Base-by-base conservation (phyloP, 257 asterid species). In the Fraxinus excelsior region DNA sequence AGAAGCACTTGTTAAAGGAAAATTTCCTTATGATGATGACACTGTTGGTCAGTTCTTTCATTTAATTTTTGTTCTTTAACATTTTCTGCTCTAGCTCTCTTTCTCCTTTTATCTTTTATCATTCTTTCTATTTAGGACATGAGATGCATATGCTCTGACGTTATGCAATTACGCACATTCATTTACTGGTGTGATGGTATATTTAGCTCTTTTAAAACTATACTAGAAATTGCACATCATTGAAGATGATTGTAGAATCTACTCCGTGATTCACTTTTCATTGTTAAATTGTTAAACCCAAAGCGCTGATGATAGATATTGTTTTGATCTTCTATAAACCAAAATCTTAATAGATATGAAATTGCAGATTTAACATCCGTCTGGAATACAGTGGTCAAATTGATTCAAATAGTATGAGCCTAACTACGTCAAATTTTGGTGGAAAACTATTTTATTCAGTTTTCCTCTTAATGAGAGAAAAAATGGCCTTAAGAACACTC, bases 1-100 rank as follows among this genome's bases (percentile, higher is more conserved):
- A 78, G 99, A 93, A 69, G 89, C 91, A 40, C 98, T 95, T 76
- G 92, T 87, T 71, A 95, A 93, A 84, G 98, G 96, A 79, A 90
- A 90, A 76, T 28, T 84, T 81, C 85, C 93, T 60, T 95, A 80
- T 40, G 82, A 89, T 34, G 94, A 90, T 10, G 89, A 90, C 70
- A 82, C 83, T 82, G 91, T 95, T 82, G 99, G 99, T 95, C 74
- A 76, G 96, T 91, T 71, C 74, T 72, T 71, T 71, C 73, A 29
- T 67, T 67, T 18, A 40, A 18, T 21, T 51, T 51, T 35, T 28
- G 44, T 73, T 38, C 71, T 29, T 29, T 56, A 5, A 25, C 31
- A 26, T 69, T 75, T 81, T 40, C 38, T 62, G 67, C 53, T 21
- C 21, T 40, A 64, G 31, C 18, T 74, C 19, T 60, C 35, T 32